These are phyloP conservation scores for Plasmodium gallinaceum DNA, from an alignment of 169 alveolate genomes.

Conservation along the genomic window DNA sequence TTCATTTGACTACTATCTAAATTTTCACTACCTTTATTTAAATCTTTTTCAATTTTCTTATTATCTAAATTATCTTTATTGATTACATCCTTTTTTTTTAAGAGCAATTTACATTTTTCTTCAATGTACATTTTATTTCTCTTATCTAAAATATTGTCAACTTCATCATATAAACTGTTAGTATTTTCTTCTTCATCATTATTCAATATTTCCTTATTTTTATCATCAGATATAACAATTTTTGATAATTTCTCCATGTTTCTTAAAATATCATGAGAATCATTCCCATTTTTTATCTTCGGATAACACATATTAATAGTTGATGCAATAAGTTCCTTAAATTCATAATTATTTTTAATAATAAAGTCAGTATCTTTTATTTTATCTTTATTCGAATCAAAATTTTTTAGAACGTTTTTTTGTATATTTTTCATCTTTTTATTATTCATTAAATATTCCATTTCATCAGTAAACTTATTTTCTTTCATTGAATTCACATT, in stretches of 20 bases:
- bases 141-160: conserved; percentile 52
- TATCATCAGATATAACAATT: conserved; percentile 32
- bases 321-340: conserved; percentile 27
- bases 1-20: background rate
- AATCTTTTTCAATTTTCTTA: background rate
- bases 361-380: background rate
- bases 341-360: conserved; percentile 28
- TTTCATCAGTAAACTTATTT: background rate
- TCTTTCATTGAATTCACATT: background rate
- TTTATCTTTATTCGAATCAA: too few relatives aligned
- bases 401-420: too few relatives aligned
- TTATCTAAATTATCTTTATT: background rate
- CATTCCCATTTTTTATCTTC: conserved; percentile 34
- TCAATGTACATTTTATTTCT: conserved; percentile 56
- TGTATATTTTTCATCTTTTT: too few relatives aligned
- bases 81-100: background rate
- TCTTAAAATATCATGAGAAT: conserved; percentile 43
- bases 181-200: conserved; percentile 21
- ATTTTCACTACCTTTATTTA: background rate
- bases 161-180: conserved; percentile 57
- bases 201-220: background rate
- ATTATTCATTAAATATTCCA: background rate
- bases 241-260: conserved; percentile 64
- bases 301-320: conserved; percentile 70
- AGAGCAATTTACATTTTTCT: conserved; percentile 28